These are phyloP conservation scores for Trichoderma atroviride DNA, from an alignment of 2,329 filamentous ascomycete species.

Conservation along the genomic window DNA sequence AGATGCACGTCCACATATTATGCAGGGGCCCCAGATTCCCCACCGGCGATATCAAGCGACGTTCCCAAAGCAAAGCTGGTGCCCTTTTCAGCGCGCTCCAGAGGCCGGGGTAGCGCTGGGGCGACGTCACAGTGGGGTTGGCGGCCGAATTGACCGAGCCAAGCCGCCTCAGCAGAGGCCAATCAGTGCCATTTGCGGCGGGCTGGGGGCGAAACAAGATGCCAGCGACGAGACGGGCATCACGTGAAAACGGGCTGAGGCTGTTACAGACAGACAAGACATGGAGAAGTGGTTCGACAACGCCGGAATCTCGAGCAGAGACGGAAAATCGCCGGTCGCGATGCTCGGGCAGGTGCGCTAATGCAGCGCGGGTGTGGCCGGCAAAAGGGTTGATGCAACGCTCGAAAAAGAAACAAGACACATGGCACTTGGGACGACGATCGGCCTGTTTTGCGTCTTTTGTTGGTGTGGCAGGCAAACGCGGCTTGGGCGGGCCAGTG, in stretches of 20 bases:
- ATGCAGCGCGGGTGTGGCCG: neutral
- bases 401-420: neutral
- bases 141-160: constrained; percentile 22
- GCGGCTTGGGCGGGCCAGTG: constrained; percentile 23
- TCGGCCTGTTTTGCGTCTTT: neutral
- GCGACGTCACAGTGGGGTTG: constrained; percentile 17
- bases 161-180: constrained; percentile 2
- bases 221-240: neutral
- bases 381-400: neutral
- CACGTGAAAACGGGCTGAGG: neutral
- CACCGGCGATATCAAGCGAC: neutral
- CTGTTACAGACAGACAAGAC: too few relatives aligned
- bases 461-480: constrained; percentile 21
- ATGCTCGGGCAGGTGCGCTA: neutral
- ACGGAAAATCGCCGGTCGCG: neutral
- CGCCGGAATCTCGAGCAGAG: neutral
- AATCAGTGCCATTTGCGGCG: constrained; percentile 10
- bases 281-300: neutral
- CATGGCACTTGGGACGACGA: constrained; percentile 1
- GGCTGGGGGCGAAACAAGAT: neutral
- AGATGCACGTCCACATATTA: neutral
- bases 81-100: neutral
- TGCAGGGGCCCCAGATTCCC: constrained; percentile 18
- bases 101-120: constrained; percentile 10
- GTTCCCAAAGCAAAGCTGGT: neutral